Conservation (phyloP, 2,329 filamentous ascomycete species). For the Mycocentrospora acerina region DNA sequence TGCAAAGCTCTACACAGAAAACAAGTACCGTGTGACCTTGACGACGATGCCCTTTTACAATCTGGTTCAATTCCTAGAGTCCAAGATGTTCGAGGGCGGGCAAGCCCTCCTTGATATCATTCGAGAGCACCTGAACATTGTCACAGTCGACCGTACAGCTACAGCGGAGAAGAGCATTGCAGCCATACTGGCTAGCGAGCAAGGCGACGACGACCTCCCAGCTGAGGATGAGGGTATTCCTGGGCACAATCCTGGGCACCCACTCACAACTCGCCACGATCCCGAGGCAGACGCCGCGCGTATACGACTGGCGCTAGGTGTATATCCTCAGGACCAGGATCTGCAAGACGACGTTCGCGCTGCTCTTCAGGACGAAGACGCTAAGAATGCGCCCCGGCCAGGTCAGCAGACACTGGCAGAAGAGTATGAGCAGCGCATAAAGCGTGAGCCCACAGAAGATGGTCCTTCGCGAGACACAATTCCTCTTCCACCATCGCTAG, state of each 20-base stretch:
- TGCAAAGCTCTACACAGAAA: constrained; percentile 78
- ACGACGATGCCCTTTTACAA: constrained; percentile 81
- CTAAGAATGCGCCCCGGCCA: constrained; percentile 67
- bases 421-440: constrained; percentile 83
- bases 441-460: constrained; percentile 86
- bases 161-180: constrained; percentile 61
- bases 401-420: constrained; percentile 77
- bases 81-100: constrained; percentile 79
- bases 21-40: constrained; percentile 88
- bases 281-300: constrained; percentile 55
- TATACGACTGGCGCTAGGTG: constrained; percentile 70
- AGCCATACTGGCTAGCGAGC: constrained; percentile 58
- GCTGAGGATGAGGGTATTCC: constrained; percentile 70
- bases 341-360: constrained; percentile 82
- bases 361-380: constrained; percentile 83
- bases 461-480: constrained; percentile 76
- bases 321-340: constrained; percentile 79
- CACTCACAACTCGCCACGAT: constrained; percentile 60
- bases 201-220: constrained; percentile 57
- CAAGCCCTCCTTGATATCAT: constrained; percentile 76
- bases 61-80: constrained; percentile 84
- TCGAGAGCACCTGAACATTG: constrained; percentile 59
- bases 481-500: constrained; percentile 83
- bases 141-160: constrained; percentile 58
- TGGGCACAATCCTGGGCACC: constrained; percentile 66